These are phyloP conservation scores for Pseudomonodictys pantanalensis DNA, from an alignment of 495 filamentous ascomycete genomes.

Conservation along the genomic window DNA sequence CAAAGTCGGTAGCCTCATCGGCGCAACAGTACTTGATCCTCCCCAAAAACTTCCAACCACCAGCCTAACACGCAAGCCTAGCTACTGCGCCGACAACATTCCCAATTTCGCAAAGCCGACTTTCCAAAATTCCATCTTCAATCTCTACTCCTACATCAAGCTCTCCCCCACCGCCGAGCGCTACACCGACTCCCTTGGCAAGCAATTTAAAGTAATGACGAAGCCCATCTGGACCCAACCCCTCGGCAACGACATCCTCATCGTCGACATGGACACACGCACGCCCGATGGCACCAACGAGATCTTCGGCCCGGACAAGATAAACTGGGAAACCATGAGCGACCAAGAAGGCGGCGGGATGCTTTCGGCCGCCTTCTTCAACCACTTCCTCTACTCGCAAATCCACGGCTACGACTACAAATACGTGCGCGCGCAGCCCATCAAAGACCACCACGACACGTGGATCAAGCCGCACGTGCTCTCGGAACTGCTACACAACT, in stretches of 20 bases:
- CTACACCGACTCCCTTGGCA: conserved; percentile 2
- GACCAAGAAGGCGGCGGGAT: background rate
- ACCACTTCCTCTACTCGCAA: conserved; percentile 35
- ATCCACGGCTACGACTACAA: conserved; percentile 56
- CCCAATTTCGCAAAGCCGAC: background rate
- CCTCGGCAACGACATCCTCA: conserved; percentile 15
- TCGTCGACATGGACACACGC: conserved; percentile 29
- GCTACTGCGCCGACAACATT: background rate
- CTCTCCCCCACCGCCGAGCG: background rate
- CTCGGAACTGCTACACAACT: conserved; percentile 41
- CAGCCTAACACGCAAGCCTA: background rate
- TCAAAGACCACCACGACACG: conserved; percentile 39
- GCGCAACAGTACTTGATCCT: background rate
- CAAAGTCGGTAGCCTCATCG: background rate
- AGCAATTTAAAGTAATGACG: background rate
- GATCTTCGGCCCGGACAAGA: background rate
- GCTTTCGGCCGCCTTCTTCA: conserved; percentile 11
- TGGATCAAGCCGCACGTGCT: conserved; percentile 51
- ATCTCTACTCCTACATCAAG: conserved; percentile 1
- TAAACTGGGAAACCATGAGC: conserved; percentile 3
- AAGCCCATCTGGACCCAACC: conserved; percentile 1
- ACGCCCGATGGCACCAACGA: conserved; percentile 6
- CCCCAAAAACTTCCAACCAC: background rate
- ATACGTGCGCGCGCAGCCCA: conserved; percentile 39
- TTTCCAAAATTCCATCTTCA: background rate